Conservation (phyloP, 1,284 basidiomycete genomes). For the Leccinum proliferum region DNA sequence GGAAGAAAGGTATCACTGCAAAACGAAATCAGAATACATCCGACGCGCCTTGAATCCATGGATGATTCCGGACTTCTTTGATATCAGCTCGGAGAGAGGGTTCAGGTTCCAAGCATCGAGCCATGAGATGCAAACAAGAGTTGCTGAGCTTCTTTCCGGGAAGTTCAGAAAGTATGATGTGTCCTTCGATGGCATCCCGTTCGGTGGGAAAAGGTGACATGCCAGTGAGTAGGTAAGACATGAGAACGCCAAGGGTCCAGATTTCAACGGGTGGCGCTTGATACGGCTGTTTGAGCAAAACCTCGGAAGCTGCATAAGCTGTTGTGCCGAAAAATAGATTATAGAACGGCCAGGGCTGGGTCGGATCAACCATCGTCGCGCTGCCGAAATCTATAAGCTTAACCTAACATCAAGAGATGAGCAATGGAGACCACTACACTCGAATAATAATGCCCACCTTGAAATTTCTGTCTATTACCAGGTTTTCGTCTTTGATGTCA, state of each 20-base stretch:
- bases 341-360: slow-evolving; percentile 62
- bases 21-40: slow-evolving; percentile 16
- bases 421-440: background rate
- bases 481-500: slow-evolving; percentile 94
- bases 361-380: slow-evolving; percentile 71
- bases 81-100: slow-evolving; percentile 66
- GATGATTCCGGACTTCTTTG: slow-evolving; percentile 65
- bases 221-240: slow-evolving; percentile 83
- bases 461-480: slow-evolving; percentile 74
- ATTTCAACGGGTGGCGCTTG: slow-evolving; percentile 80
- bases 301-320: slow-evolving; percentile 78
- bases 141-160: slow-evolving; percentile 33
- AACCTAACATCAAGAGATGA: slow-evolving; percentile 44
- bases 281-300: slow-evolving; percentile 70
- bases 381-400: slow-evolving; percentile 95
- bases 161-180: slow-evolving; percentile 38
- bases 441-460: slow-evolving; percentile 39
- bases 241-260: slow-evolving; percentile 89
- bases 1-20: slow-evolving; percentile 8
- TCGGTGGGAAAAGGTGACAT: slow-evolving; percentile 79
- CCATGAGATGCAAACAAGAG: slow-evolving; percentile 57
- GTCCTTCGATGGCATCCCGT: slow-evolving; percentile 58
- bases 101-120: slow-evolving; percentile 70
- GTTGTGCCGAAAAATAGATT: slow-evolving; percentile 77
- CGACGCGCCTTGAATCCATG: slow-evolving; percentile 52